These are phyloP conservation scores for Amphichorda felina DNA, from an alignment of 2,329 filamentous ascomycete species.

Conservation along the genomic window DNA sequence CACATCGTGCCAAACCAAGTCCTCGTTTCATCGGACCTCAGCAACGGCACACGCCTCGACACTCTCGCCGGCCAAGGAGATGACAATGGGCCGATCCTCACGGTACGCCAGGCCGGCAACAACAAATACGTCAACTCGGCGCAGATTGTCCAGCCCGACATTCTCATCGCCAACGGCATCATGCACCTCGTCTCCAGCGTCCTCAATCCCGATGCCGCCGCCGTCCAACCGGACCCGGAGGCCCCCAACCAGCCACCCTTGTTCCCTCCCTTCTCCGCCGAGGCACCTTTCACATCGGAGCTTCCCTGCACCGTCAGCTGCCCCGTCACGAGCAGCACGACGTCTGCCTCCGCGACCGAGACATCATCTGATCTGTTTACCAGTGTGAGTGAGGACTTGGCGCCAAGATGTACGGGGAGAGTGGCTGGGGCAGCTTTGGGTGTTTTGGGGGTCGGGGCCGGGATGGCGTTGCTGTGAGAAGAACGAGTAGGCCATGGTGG, in stretches of 20 bases:
- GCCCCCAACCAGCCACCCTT: slow-evolving; percentile 32
- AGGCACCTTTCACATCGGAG: slow-evolving; percentile 26
- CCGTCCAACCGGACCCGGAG: slow-evolving; percentile 22
- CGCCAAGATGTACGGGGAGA: slow-evolving; percentile 12
- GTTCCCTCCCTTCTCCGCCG: slow-evolving; percentile 37
- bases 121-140: slow-evolving; percentile 41
- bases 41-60: slow-evolving; percentile 14
- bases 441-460: slow-evolving; percentile 15
- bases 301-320: slow-evolving; percentile 29
- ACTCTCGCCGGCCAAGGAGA: slow-evolving; percentile 27
- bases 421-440: slow-evolving; percentile 16
- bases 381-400: slow-evolving; percentile 10
- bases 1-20: slow-evolving; percentile 49
- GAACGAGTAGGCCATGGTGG: too few relatives aligned
- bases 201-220: slow-evolving; percentile 29
- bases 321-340: slow-evolving; percentile 17
- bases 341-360: slow-evolving; percentile 6
- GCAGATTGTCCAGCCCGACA: slow-evolving; percentile 37
- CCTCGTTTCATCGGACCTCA: slow-evolving; percentile 32
- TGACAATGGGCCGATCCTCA: slow-evolving; percentile 19
- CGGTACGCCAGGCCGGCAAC: slow-evolving; percentile 25
- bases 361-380: slow-evolving; percentile 5
- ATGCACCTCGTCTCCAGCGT: slow-evolving; percentile 45
- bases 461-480: slow-evolving; percentile 13
- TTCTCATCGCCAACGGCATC: slow-evolving; percentile 44